Conservation (phyloP, 1,284 basidiomycete species). For the Papiliotrema fonsecae region DNA sequence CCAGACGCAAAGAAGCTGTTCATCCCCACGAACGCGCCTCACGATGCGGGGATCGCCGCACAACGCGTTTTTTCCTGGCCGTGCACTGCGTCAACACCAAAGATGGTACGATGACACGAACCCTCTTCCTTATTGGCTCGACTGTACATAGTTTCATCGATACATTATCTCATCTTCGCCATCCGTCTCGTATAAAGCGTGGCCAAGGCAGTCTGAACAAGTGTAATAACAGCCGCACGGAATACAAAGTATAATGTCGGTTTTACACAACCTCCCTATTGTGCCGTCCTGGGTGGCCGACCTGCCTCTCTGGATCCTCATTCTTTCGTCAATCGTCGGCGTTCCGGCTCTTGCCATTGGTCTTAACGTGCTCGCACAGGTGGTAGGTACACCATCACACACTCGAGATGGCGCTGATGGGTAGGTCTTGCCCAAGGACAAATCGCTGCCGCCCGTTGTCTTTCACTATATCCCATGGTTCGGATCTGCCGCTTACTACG, state of each 20-base stretch:
- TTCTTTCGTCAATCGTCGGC: constrained; percentile 22
- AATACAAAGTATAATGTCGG: no score
- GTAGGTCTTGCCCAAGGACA: constrained; percentile 57
- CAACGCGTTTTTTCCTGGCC: no score
- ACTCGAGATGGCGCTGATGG: not conserved
- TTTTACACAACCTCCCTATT: constrained; percentile 12
- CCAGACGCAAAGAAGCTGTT: no score
- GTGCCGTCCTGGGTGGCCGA: constrained; percentile 11
- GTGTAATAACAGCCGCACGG: no score
- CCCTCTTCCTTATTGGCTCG: not conserved
- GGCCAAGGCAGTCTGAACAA: no score
- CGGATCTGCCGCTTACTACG: constrained; percentile 70
- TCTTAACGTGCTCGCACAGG: constrained; percentile 60
- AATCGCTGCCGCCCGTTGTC: constrained; percentile 64
- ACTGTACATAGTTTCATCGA: no score
- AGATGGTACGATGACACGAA: not conserved
- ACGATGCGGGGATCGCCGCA: no score
- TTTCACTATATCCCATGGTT: constrained; percentile 74
- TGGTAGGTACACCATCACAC: constrained; percentile 46
- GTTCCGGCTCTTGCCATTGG: constrained; percentile 49
- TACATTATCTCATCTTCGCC: no score
- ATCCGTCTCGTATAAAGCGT: no score
- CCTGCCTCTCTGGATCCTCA: constrained; percentile 14
- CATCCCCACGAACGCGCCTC: no score
- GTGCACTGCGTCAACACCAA: no score